Conservation (phyloP, 192 early-diverging fungal genomes). For the Borealophlyctis nickersoniae region DNA sequence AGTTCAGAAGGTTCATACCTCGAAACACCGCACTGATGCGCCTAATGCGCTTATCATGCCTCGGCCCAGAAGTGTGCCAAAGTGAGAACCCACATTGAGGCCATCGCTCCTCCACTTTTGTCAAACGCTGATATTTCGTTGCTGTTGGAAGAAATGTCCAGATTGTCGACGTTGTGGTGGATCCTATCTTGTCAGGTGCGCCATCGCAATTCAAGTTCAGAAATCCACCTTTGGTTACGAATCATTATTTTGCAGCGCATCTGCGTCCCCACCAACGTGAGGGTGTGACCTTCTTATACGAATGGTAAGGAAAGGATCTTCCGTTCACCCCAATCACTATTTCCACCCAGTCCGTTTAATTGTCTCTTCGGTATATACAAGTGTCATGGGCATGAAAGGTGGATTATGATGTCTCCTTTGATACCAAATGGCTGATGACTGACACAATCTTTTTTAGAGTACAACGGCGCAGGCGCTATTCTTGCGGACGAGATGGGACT, state of each 20-base stretch:
- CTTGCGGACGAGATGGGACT: constrained; percentile 52
- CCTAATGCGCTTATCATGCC: constrained; percentile 32
- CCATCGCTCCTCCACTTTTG: not conserved
- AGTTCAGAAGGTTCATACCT: not conserved
- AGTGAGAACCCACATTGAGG: not conserved
- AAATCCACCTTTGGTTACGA: not conserved
- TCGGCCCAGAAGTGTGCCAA: constrained; percentile 14
- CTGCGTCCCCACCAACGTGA: constrained; percentile 47
- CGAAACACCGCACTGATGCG: constrained; percentile 22
- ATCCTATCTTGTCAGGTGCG: constrained; percentile 33
- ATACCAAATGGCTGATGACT: not conserved
- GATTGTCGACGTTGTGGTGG: constrained; percentile 45
- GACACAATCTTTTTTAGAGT: constrained; percentile 19
- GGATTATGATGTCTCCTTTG: too few species aligned
- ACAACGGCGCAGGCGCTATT: constrained; percentile 45
- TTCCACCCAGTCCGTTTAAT: too few species aligned
- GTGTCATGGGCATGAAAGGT: constrained; percentile 44
- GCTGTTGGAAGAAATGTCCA: not conserved
- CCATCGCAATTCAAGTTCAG: not conserved
- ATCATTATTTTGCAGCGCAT: constrained; percentile 13
- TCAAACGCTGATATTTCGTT: not conserved
- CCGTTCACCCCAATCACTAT: too few species aligned
- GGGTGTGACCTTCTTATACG: constrained; percentile 51
- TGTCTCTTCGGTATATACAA: too few species aligned
- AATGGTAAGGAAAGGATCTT: constrained; percentile 35